A percentile compares a stretch with the other conserved stretches of the same genome.
phyloP scores from a whole-genome alignment of 2,329 filamentous ascomycete species.

The Phaeosphaeria sp. region DNA sequence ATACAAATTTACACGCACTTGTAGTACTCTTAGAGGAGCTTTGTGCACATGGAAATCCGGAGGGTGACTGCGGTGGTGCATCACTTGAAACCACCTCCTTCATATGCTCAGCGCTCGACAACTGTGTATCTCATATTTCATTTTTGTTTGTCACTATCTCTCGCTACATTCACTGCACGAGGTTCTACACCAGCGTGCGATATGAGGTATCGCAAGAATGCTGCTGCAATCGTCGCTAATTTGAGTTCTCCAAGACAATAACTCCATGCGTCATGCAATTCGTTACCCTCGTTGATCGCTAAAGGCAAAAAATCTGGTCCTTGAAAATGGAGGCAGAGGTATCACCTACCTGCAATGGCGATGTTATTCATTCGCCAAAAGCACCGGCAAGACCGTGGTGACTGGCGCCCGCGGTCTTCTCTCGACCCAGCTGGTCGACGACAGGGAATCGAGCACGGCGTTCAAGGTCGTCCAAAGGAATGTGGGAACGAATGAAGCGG shows the following conservation, averaged over 20 bases:
- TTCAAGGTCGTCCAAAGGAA: constrained; percentile 82
- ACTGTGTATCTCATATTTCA: no score
- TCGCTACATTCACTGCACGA: no score
- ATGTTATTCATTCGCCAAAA: constrained; percentile 37
- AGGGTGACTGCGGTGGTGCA: no score
- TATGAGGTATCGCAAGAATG: not conserved
- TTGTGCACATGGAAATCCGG: no score
- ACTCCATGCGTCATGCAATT: not conserved
- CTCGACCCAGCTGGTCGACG: constrained; percentile 54
- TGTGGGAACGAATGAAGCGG: constrained; percentile 81
- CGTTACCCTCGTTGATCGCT: not conserved
- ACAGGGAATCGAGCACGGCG: constrained; percentile 74
- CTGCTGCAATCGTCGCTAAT: not conserved
- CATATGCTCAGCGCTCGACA: no score
- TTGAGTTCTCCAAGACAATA: not conserved
- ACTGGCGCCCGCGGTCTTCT: constrained; percentile 39
- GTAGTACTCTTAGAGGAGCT: no score
- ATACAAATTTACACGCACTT: no score
- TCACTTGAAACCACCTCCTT: no score
- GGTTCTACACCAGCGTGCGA: no score
- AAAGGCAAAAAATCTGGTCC: not conserved
- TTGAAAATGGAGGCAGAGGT: not conserved
- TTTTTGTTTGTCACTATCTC: no score
- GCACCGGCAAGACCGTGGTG: constrained; percentile 47
- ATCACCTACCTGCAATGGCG: not conserved